phyloP scores from a whole-genome alignment of 2,329 filamentous ascomycete species.

The Bipolaris zeicola region DNA sequence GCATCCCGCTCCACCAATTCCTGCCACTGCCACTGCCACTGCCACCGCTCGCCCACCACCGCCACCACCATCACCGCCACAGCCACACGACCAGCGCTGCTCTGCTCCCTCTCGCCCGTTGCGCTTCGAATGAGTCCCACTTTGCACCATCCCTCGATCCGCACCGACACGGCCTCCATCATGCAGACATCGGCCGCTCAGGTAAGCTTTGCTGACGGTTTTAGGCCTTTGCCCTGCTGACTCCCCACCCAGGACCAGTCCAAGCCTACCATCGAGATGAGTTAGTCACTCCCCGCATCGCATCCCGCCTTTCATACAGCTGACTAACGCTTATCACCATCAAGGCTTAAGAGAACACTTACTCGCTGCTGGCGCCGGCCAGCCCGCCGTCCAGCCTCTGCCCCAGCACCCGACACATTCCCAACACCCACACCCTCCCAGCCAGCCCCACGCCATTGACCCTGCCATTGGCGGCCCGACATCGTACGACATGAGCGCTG shows the following conservation, averaged over 20 bases:
- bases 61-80: background rate
- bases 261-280: constrained; percentile 51
- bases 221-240: constrained; percentile 32
- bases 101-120: constrained; percentile 2
- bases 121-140: constrained; percentile 31
- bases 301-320: constrained; percentile 16
- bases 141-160: constrained; percentile 41
- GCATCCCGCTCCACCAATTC: background rate
- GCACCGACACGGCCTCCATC: constrained; percentile 36
- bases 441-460: constrained; percentile 61
- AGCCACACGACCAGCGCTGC: constrained; percentile 3
- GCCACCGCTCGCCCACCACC: too few relatives aligned
- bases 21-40: background rate
- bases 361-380: constrained; percentile 58
- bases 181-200: constrained; percentile 56
- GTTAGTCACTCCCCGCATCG: constrained; percentile 38
- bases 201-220: constrained; percentile 55
- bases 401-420: constrained; percentile 34
- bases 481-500: constrained; percentile 54
- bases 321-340: constrained; percentile 40
- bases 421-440: constrained; percentile 47
- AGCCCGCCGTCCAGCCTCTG: constrained; percentile 45
- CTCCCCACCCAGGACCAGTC: constrained; percentile 37
- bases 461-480: constrained; percentile 60
- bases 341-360: constrained; percentile 69